Evolutionary conservation across 805 yeast species (phyloP).

Genomic region (Saturnispora hagleri): DNA sequence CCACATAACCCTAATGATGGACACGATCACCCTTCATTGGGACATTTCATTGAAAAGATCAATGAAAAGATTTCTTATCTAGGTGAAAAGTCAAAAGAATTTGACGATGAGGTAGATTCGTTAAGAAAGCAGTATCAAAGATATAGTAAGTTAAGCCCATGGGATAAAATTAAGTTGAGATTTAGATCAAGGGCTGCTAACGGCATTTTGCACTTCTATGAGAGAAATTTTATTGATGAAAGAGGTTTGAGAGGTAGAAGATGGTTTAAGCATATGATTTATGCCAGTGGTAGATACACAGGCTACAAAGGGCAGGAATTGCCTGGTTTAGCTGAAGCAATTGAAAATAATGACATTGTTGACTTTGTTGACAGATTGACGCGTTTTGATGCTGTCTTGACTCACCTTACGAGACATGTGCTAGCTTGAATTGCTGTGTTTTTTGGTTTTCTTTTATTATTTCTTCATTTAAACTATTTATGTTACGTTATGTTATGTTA

Average conservation of each 20-base stretch:
- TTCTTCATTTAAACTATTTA: background rate
- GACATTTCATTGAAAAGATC: conserved; percentile 24
- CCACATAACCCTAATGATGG: background rate
- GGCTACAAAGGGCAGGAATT: conserved; percentile 52
- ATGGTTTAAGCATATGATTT: conserved; percentile 55
- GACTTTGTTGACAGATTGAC: conserved; percentile 23
- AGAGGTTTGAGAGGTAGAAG: conserved; percentile 41
- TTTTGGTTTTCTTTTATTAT: background rate
- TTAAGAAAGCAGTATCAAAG: conserved; percentile 18
- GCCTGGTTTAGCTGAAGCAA: conserved; percentile 47
- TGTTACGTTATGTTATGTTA: background rate
- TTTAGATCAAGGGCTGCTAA: conserved; percentile 28
- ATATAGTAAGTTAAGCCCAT: conserved; percentile 19
- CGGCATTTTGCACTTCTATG: conserved; percentile 32
- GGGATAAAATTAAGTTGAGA: conserved; percentile 22
- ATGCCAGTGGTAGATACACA: conserved; percentile 50
- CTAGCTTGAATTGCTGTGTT: background rate
- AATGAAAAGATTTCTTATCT: conserved; percentile 21
- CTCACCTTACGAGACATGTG: conserved; percentile 3
- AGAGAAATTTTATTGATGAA: conserved; percentile 36
- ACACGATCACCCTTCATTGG: conserved; percentile 1
- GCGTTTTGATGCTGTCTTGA: conserved; percentile 9
- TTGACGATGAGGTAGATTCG: conserved; percentile 20
- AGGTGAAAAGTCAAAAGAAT: conserved; percentile 15
- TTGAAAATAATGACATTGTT: conserved; percentile 37